phyloP scores from a whole-genome alignment of 805 yeast species.

The Ogataea sp. region DNA sequence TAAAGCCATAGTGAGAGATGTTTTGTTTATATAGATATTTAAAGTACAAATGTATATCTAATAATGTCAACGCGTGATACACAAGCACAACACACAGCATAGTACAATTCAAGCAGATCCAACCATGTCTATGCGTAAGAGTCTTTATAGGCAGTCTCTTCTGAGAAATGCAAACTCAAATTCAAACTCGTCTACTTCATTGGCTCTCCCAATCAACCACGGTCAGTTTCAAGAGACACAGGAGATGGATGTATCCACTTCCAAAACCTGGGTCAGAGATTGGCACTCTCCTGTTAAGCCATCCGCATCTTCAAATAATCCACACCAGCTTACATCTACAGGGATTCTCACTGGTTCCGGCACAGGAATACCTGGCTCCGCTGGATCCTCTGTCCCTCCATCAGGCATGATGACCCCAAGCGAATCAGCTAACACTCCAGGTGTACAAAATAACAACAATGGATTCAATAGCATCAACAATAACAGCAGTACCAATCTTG shows the following conservation, averaged over 20 bases:
- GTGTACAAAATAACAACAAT: too few species aligned
- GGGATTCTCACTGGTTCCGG: background rate
- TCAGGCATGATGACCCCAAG: slow-evolving; percentile 2
- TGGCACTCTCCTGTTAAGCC: slow-evolving; percentile 26
- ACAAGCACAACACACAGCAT: too few species aligned
- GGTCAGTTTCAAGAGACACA: slow-evolving; percentile 1
- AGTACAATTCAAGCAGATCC: too few species aligned
- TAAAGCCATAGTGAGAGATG: too few species aligned
- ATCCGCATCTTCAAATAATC: slow-evolving; percentile 3
- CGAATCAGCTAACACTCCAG: slow-evolving; percentile 9
- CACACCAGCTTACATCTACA: too few species aligned
- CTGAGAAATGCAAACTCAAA: slow-evolving; percentile 18
- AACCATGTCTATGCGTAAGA: slow-evolving; percentile 26
- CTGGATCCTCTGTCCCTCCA: slow-evolving; percentile 2
- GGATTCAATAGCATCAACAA: too few species aligned
- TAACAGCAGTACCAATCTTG: too few species aligned
- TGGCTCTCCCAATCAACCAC: too few species aligned
- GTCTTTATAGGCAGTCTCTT: slow-evolving; percentile 26
- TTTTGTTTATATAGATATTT: too few species aligned
- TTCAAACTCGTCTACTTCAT: slow-evolving; percentile 9
- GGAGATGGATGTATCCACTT: slow-evolving; percentile 5
- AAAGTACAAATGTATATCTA: too few species aligned
- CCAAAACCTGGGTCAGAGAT: slow-evolving; percentile 20
- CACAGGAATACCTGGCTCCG: background rate
- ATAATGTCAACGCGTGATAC: too few species aligned